phyloP scores from a whole-genome alignment of 257 asterid genomes.

The Solanum pinnatisectum region DNA sequence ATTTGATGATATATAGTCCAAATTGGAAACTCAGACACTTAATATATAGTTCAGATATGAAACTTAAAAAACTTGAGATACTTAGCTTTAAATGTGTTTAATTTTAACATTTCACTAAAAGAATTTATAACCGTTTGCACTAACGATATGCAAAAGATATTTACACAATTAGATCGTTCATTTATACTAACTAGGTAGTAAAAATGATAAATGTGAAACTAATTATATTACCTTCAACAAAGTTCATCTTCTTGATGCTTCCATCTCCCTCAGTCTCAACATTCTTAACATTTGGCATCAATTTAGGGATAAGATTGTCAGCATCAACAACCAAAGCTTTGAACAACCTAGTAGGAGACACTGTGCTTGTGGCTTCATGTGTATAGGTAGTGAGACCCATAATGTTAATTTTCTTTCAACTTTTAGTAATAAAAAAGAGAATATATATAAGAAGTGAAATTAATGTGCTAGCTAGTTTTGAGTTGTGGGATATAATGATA shows the following conservation, averaged over 20 bases:
- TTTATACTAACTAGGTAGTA: too few relatives aligned
- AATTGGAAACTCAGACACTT: neutral
- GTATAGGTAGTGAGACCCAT: slow-evolving; percentile 1
- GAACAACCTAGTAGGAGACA: slow-evolving; percentile 1
- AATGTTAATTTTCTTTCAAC: neutral
- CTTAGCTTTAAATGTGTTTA: too few relatives aligned
- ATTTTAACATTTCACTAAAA: too few relatives aligned
- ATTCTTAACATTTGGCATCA: slow-evolving; percentile 6
- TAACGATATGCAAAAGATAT: too few relatives aligned
- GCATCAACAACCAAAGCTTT: slow-evolving; percentile 1
- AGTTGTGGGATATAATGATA: neutral
- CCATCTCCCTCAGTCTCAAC: neutral
- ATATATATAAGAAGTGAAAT: neutral
- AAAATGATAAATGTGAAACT: neutral
- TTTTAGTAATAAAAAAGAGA: neutral
- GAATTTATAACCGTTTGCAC: too few relatives aligned
- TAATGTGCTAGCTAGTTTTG: neutral
- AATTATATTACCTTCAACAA: neutral
- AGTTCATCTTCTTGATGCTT: slow-evolving; percentile 7
- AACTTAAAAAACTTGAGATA: neutral
- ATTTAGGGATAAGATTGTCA: neutral
- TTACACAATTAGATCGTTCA: too few relatives aligned
- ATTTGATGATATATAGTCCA: too few relatives aligned
- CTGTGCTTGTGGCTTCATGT: neutral
- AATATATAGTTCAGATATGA: neutral